These are phyloP conservation scores for Epichloe uncinata DNA, from an alignment of 2,329 filamentous ascomycete genomes.

Conservation along the genomic window DNA sequence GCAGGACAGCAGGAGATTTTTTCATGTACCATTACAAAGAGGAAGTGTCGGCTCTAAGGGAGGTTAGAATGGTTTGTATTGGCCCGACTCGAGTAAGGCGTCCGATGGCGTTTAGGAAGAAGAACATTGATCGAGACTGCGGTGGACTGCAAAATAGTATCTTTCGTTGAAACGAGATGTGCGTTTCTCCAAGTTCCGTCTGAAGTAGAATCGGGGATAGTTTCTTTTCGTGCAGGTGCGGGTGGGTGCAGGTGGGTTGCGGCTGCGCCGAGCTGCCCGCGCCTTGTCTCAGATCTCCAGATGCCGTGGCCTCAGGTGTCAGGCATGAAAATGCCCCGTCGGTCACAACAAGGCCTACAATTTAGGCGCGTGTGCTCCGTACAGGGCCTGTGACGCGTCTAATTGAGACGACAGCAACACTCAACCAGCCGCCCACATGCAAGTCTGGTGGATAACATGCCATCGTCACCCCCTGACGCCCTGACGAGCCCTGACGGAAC, in stretches of 20 bases:
- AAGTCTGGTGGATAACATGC: not conserved
- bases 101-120: too few species aligned
- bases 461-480: not conserved
- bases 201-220: too few species aligned
- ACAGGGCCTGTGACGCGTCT: too few species aligned
- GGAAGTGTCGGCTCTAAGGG: too few species aligned
- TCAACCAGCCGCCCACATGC: not conserved
- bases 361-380: too few species aligned
- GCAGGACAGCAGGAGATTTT: too few species aligned
- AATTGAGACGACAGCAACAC: not conserved
- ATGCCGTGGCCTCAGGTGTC: not conserved
- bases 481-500: not conserved
- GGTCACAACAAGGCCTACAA: too few species aligned
- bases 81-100: too few species aligned
- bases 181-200: not conserved
- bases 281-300: not conserved
- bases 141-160: too few species aligned
- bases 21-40: too few species aligned
- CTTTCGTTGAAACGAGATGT: not conserved
- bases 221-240: not conserved
- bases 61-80: too few species aligned
- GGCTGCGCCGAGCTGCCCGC: not conserved
- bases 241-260: not conserved
- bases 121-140: too few species aligned
- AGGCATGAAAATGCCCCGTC: not conserved